phyloP scores from a whole-genome alignment of 73 alveolate genomes.

The Paramecium tetraurelia region DNA sequence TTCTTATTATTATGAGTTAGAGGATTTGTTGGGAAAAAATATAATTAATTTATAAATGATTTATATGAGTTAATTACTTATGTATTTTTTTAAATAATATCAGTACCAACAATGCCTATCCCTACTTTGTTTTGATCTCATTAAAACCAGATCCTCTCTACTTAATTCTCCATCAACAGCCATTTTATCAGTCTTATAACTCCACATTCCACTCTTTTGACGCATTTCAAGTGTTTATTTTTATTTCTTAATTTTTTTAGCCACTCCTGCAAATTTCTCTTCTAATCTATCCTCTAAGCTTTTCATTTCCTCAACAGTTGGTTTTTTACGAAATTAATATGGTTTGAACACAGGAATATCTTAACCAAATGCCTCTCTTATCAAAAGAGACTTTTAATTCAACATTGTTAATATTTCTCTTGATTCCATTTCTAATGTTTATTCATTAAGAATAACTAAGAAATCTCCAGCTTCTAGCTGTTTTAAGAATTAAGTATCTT shows the following conservation, averaged over 20 bases:
- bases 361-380: conserved; percentile 41
- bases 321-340: conserved; percentile 42
- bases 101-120: conserved; percentile 64
- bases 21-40: not conserved
- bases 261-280: conserved; percentile 44
- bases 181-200: conserved; percentile 58
- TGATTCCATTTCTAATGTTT: conserved; percentile 41
- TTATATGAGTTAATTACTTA: not conserved
- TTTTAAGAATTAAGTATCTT: conserved; percentile 46
- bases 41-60: not conserved
- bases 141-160: conserved; percentile 52
- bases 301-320: conserved; percentile 49
- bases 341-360: conserved; percentile 44
- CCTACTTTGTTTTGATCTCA: conserved; percentile 48
- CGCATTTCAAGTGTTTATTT: conserved; percentile 51
- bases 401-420: conserved; percentile 52
- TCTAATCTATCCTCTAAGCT: conserved; percentile 55
- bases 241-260: conserved; percentile 44
- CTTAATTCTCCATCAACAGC: conserved; percentile 42
- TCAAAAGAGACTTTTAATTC: conserved; percentile 21
- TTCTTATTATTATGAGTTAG: no score
- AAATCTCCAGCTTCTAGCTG: conserved; percentile 55
- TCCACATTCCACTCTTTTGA: conserved; percentile 63
- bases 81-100: not conserved
- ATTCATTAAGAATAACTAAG: conserved; percentile 23